phyloP scores from a whole-genome alignment of 805 yeast genomes.

The Myxozyma mucilagina region DNA sequence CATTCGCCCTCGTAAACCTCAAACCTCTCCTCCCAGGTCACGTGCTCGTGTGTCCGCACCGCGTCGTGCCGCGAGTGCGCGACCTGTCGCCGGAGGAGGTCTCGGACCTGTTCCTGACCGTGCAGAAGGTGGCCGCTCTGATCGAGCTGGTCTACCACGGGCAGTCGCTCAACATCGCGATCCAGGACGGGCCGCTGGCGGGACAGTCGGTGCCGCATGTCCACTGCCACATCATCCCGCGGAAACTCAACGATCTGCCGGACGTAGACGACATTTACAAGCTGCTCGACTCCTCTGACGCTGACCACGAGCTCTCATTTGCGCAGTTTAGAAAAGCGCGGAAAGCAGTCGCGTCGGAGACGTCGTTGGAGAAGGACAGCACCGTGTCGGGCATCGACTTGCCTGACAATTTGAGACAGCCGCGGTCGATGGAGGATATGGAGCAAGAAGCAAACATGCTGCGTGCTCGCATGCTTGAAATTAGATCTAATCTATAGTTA shows the following conservation, averaged over 20 bases:
- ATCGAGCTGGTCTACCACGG: slow-evolving; percentile 70
- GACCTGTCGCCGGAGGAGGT: slow-evolving; percentile 71
- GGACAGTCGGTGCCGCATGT: slow-evolving; percentile 94
- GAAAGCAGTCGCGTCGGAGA: neutral
- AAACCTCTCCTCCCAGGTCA: slow-evolving; percentile 95
- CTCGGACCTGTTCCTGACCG: slow-evolving; percentile 71
- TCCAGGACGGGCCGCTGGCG: slow-evolving; percentile 95
- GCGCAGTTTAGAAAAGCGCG: slow-evolving; percentile 31
- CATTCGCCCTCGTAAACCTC: slow-evolving; percentile 85
- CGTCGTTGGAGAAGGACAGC: neutral
- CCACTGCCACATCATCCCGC: slow-evolving; percentile 91
- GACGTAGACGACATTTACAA: slow-evolving; percentile 77
- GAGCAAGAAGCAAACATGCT: slow-evolving; percentile 56
- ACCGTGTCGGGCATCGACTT: slow-evolving; percentile 45
- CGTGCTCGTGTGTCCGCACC: slow-evolving; percentile 76
- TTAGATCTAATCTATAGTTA: neutral
- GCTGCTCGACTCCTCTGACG: slow-evolving; percentile 58
- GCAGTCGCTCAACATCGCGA: slow-evolving; percentile 82
- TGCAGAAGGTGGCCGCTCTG: slow-evolving; percentile 69
- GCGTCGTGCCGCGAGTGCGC: slow-evolving; percentile 63
- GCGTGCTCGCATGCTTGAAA: slow-evolving; percentile 4
- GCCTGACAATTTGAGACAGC: slow-evolving; percentile 49
- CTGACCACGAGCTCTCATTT: slow-evolving; percentile 41
- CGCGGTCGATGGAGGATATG: slow-evolving; percentile 68
- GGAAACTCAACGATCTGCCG: slow-evolving; percentile 54